Conservation (phyloP, 495 filamentous ascomycete genomes). For the Collariella sp. region DNA sequence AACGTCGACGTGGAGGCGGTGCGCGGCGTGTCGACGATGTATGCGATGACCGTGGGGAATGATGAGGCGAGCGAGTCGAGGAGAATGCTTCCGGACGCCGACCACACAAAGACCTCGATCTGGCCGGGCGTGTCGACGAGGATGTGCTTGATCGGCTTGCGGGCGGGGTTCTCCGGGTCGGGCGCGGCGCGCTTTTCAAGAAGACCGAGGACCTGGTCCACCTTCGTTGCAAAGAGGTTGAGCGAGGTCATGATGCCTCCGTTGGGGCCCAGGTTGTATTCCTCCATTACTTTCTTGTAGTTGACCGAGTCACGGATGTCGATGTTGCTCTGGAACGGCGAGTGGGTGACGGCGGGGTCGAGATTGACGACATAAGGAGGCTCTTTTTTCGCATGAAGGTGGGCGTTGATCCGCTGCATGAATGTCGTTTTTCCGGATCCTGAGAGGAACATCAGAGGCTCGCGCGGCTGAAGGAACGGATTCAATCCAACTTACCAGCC, state of each 20-base stretch:
- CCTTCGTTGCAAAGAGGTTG: conserved; percentile 94
- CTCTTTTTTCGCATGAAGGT: conserved; percentile 66
- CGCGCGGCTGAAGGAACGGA: background rate
- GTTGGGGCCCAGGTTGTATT: conserved; percentile 96
- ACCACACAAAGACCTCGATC: conserved; percentile 99
- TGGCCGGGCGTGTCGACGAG: conserved; percentile 94
- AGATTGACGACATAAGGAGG: conserved; percentile 94
- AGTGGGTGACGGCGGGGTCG: conserved; percentile 83
- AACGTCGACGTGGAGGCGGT: conserved; percentile 89
- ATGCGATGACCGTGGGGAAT: conserved; percentile 94
- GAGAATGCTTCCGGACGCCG: conserved; percentile 85
- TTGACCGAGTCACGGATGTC: conserved; percentile 98
- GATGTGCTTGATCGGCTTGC: conserved; percentile 68
- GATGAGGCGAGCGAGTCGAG: conserved; percentile 84
- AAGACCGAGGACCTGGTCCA: conserved; percentile 84
- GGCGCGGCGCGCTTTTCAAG: conserved; percentile 76
- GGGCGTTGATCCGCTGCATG: conserved; percentile 91
- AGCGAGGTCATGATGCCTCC: conserved; percentile 94
- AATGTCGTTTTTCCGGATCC: conserved; percentile 97
- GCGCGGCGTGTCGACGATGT: conserved; percentile 92
- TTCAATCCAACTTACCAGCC: conserved; percentile 57
- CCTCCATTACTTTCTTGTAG: conserved; percentile 99
- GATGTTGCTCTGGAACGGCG: conserved; percentile 98
- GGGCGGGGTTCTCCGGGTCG: conserved; percentile 50
- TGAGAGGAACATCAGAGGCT: conserved; percentile 22